These are phyloP conservation scores for Fusarium protoensiforme DNA, from an alignment of 2,329 filamentous ascomycete genomes.

Conservation along the genomic window DNA sequence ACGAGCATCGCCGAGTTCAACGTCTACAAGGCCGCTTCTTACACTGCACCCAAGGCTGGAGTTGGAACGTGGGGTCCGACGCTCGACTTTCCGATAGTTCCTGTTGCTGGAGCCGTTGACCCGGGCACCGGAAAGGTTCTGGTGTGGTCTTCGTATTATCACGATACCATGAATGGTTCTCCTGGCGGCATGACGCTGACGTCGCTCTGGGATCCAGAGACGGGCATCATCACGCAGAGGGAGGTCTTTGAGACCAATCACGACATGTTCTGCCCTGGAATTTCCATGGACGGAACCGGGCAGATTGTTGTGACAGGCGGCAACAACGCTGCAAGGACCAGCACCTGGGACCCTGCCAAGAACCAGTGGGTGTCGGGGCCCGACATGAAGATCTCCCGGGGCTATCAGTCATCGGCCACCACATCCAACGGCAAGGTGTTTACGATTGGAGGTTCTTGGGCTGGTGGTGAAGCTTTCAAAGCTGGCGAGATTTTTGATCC, in stretches of 20 bases:
- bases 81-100: conserved; percentile 29
- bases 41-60: background rate
- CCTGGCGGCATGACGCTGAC: conserved; percentile 5
- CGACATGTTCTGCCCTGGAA: conserved; percentile 69
- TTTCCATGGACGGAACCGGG: conserved; percentile 60
- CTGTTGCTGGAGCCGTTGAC: conserved; percentile 28
- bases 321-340: conserved; percentile 59
- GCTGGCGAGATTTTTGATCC: background rate
- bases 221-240: conserved; percentile 12
- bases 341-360: conserved; percentile 53
- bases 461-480: background rate
- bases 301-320: conserved; percentile 66
- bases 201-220: conserved; percentile 23
- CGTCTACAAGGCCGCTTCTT: conserved; percentile 19
- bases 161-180: background rate
- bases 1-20: conserved; percentile 31
- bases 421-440: background rate
- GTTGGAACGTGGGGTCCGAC: conserved; percentile 25
- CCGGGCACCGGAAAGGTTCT: conserved; percentile 23
- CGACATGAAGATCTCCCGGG: conserved; percentile 10
- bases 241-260: conserved; percentile 56
- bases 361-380: conserved; percentile 9
- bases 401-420: background rate
- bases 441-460: background rate
- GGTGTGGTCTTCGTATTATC: conserved; percentile 10